These are phyloP conservation scores for Dioscorea zingiberensis DNA, from an alignment of 106 monocot genomes.

Conservation along the genomic window DNA sequence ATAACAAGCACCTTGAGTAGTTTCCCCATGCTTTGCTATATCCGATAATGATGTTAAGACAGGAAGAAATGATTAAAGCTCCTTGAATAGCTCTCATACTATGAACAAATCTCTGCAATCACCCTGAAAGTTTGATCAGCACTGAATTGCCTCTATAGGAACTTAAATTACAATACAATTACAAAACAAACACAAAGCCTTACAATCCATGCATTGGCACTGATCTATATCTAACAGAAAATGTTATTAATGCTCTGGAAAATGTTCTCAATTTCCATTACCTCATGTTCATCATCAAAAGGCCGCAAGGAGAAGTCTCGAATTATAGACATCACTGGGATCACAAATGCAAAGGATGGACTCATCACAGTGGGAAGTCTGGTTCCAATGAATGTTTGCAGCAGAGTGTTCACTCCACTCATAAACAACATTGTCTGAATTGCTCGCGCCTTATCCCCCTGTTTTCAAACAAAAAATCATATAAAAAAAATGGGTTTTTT, in stretches of 20 bases:
- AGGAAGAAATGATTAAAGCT: constrained; percentile 70
- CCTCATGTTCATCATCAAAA: constrained; percentile 50
- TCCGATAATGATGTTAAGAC: constrained; percentile 63
- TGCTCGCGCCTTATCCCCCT: constrained; percentile 83
- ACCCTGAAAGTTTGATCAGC: constrained; percentile 20
- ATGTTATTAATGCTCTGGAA: no score
- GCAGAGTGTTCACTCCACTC: constrained; percentile 79
- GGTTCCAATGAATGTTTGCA: constrained; percentile 72
- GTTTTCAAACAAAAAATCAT: not conserved
- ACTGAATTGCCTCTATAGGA: not conserved
- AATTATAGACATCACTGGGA: constrained; percentile 70
- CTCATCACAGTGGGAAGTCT: constrained; percentile 84
- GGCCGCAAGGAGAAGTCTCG: constrained; percentile 30
- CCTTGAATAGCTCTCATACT: constrained; percentile 93
- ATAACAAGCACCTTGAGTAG: constrained; percentile 33
- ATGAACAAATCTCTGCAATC: constrained; percentile 76
- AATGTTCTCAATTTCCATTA: constrained; percentile 2
- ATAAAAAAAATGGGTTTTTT: not conserved
- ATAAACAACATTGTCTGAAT: constrained; percentile 83
- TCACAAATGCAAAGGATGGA: constrained; percentile 80
- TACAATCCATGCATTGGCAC: not conserved
- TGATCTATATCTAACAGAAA: not conserved
- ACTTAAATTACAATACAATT: not conserved
- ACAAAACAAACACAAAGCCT: not conserved
- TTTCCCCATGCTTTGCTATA: constrained; percentile 64